These are phyloP conservation scores for Noccaea bulbosa DNA, from an alignment of 345 rosid species.

Conservation along the genomic window DNA sequence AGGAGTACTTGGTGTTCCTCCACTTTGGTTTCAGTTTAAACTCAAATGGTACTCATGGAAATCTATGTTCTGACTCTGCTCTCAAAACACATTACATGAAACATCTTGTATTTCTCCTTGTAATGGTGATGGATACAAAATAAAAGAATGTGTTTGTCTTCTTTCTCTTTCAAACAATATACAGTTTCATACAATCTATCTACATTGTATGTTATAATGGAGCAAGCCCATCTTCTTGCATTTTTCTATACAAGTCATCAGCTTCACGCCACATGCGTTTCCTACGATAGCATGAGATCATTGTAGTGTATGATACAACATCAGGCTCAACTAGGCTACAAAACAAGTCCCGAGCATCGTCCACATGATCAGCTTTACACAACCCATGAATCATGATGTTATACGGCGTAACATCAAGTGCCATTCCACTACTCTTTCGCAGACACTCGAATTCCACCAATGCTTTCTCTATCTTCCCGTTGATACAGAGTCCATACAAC, in stretches of 20 bases:
- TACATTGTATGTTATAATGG: background rate
- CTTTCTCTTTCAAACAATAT: background rate
- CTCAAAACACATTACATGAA: slow-evolving; percentile 19
- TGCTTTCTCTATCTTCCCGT: slow-evolving; percentile 45
- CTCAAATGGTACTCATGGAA: slow-evolving; percentile 84
- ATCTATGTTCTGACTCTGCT: slow-evolving; percentile 52
- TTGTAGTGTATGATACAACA: slow-evolving; percentile 35
- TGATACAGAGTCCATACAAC: slow-evolving; percentile 39
- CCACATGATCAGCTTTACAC: slow-evolving; percentile 43
- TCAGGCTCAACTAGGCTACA: slow-evolving; percentile 41
- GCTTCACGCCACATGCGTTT: slow-evolving; percentile 41
- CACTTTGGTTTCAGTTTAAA: slow-evolving; percentile 77
- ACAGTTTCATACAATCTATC: slow-evolving; percentile 16
- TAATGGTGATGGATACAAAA: slow-evolving; percentile 27
- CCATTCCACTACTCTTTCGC: slow-evolving; percentile 22
- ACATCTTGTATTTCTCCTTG: slow-evolving; percentile 18
- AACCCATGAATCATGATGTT: slow-evolving; percentile 47
- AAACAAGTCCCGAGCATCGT: slow-evolving; percentile 44
- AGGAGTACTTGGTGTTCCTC: slow-evolving; percentile 81
- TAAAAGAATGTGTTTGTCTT: slow-evolving; percentile 1
- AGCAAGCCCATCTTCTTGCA: slow-evolving; percentile 41
- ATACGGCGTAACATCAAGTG: slow-evolving; percentile 29
- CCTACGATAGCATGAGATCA: slow-evolving; percentile 45
- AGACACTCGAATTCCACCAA: slow-evolving; percentile 34
- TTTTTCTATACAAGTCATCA: slow-evolving; percentile 38